These are phyloP conservation scores for Fonsecaea multimorphosa DNA, from an alignment of 2,329 filamentous ascomycete genomes.

Conservation along the genomic window DNA sequence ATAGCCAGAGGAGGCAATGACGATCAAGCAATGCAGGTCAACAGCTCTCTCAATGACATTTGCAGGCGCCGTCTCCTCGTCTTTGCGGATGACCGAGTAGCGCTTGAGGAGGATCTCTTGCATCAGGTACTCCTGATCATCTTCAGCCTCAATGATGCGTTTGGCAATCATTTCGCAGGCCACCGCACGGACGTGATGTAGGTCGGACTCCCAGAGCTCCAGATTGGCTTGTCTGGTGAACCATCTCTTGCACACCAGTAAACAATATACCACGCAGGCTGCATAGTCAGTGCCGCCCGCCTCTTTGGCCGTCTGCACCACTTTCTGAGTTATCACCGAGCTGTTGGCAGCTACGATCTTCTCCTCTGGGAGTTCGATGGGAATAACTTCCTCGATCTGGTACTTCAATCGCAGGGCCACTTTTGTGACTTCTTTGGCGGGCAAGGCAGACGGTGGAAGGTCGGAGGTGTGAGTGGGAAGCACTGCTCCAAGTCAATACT, in stretches of 20 bases:
- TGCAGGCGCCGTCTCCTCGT: constrained; percentile 72
- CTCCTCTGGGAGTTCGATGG: constrained; percentile 83
- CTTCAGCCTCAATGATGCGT: constrained; percentile 80
- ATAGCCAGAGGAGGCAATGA: constrained; percentile 92
- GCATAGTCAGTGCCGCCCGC: constrained; percentile 77
- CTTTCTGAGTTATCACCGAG: constrained; percentile 78
- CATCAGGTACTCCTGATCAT: constrained; percentile 77
- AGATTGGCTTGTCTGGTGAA: constrained; percentile 78
- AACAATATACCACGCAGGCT: constrained; percentile 81
- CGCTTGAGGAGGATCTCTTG: constrained; percentile 83
- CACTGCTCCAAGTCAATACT: constrained; percentile 37
- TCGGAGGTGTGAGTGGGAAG: constrained; percentile 51
- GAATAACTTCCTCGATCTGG: constrained; percentile 85
- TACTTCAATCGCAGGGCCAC: constrained; percentile 88
- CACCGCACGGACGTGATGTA: constrained; percentile 77
- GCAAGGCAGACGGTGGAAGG: constrained; percentile 66
- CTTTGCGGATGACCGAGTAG: constrained; percentile 79
- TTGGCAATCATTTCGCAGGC: constrained; percentile 95
- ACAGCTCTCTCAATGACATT: constrained; percentile 95
- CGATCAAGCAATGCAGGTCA: constrained; percentile 83
- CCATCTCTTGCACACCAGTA: constrained; percentile 75
- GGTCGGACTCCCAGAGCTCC: constrained; percentile 90
- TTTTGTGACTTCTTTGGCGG: constrained; percentile 82
- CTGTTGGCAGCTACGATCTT: constrained; percentile 81
- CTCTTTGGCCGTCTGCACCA: constrained; percentile 79